Conservation (phyloP, 768 basidiomycete genomes). For the Leccinum imitatum region DNA sequence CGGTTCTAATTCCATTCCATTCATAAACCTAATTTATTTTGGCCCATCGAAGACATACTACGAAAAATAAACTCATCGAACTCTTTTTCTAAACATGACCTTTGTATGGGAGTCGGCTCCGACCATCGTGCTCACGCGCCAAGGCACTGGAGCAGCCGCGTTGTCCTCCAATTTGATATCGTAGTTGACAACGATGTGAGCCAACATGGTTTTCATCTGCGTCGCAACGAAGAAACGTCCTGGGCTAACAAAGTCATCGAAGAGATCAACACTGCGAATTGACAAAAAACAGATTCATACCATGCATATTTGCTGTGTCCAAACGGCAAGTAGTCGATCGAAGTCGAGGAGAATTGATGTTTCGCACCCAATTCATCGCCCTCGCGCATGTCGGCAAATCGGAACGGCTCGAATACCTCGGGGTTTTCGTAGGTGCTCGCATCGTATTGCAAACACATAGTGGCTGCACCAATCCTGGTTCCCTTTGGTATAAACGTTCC, state of each 20-base stretch:
- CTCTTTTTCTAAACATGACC: neutral
- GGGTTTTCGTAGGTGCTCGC: neutral
- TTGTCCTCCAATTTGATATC: neutral
- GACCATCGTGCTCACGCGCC: neutral
- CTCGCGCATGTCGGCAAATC: neutral
- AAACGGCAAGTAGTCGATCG: neutral
- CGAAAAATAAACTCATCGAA: neutral
- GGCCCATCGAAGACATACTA: neutral
- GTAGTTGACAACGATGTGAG: neutral
- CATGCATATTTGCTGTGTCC: neutral
- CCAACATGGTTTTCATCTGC: neutral
- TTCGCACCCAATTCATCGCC: neutral
- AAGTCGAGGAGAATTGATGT: neutral
- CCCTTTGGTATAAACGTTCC: slow-evolving; percentile 1
- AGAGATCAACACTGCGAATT: neutral
- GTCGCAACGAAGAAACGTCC: neutral
- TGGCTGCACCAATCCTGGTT: neutral
- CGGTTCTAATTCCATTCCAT: neutral
- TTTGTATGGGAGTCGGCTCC: neutral
- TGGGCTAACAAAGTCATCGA: neutral
- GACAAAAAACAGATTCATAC: neutral
- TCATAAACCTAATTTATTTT: neutral
- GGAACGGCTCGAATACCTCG: neutral
- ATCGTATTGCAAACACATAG: neutral
- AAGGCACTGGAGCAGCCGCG: neutral